These are phyloP conservation scores for Chaetoceros muelleri DNA, from an alignment of 108 stramenopile species.

Conservation along the genomic window DNA sequence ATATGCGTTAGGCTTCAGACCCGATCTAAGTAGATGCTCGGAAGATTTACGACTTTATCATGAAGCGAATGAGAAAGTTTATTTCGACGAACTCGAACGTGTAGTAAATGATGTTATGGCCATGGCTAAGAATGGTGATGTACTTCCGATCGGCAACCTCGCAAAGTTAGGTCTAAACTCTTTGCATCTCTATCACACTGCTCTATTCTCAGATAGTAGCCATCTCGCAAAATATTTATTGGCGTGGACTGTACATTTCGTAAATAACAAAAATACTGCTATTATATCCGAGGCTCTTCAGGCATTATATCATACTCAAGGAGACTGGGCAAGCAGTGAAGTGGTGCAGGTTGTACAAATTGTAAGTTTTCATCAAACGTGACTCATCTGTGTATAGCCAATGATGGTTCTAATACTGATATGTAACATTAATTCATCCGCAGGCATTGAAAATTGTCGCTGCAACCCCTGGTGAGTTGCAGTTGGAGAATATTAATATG, in stretches of 20 bases:
- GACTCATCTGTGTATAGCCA: too few species aligned
- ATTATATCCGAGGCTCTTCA: too few species aligned
- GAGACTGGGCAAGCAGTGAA: too few species aligned
- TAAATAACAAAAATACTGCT: too few species aligned
- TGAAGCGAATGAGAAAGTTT: constrained; percentile 16
- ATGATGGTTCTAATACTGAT: too few species aligned
- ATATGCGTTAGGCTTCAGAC: constrained; percentile 67
- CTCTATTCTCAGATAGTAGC: background rate
- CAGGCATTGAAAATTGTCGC: constrained; percentile 35
- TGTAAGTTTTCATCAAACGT: too few species aligned
- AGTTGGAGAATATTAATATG: constrained; percentile 39
- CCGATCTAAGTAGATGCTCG: constrained; percentile 56
- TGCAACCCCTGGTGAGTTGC: constrained; percentile 48
- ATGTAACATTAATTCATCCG: too few species aligned
- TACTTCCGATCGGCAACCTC: constrained; percentile 21
- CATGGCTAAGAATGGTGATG: constrained; percentile 7
- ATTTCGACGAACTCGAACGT: constrained; percentile 34
- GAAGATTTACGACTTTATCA: constrained; percentile 17
- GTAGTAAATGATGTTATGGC: constrained; percentile 50
- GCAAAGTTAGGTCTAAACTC: constrained; percentile 30
- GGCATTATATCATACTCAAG: too few species aligned
- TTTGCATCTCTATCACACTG: constrained; percentile 16
- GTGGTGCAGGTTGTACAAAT: too few species aligned
- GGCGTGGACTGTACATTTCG: background rate
- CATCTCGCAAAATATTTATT: background rate